Evolutionary conservation across 768 basidiomycete genomes (phyloP).

Genomic region (Epithele typhae): DNA sequence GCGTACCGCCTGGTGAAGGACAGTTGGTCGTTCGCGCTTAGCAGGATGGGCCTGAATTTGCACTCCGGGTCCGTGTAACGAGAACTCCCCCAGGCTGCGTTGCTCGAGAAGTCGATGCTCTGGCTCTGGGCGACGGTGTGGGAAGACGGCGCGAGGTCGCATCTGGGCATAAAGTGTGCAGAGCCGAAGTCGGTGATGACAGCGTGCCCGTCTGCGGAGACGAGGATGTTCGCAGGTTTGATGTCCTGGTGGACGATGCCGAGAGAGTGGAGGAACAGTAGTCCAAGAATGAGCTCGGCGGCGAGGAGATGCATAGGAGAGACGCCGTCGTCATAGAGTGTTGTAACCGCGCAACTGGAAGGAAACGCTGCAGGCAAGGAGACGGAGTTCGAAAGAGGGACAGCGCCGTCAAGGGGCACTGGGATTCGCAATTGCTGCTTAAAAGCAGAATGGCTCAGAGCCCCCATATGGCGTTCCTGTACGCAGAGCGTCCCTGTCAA

Average conservation of each 20-base stretch:
- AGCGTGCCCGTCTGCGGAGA: conserved; percentile 10
- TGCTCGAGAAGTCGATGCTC: not conserved
- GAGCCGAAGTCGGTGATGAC: conserved; percentile 15
- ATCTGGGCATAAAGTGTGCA: conserved; percentile 3
- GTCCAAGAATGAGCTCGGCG: conserved; percentile 11
- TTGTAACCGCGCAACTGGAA: not conserved
- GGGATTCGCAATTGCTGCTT: conserved; percentile 7
- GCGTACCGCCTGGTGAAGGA: conserved; percentile 17
- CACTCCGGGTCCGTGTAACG: too few species aligned
- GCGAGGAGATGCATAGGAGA: conserved; percentile 7
- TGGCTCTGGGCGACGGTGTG: not conserved
- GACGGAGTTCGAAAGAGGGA: not conserved
- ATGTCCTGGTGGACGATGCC: conserved; percentile 17
- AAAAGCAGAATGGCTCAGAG: conserved; percentile 8
- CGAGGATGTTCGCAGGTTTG: conserved; percentile 16
- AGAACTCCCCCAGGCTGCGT: not conserved
- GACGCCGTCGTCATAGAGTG: conserved; percentile 5
- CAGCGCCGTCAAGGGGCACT: not conserved
- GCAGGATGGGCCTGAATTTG: conserved; percentile 9
- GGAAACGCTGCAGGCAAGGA: conserved; percentile 12
- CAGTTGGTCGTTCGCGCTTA: conserved; percentile 11
- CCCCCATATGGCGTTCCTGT: conserved; percentile 5
- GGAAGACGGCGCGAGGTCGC: not conserved
- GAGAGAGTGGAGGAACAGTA: conserved; percentile 8
- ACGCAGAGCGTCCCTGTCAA: not conserved